Evolutionary conservation across 306 rosid genomes (phyloP).

Genomic region (Sophora flavescens): DNA sequence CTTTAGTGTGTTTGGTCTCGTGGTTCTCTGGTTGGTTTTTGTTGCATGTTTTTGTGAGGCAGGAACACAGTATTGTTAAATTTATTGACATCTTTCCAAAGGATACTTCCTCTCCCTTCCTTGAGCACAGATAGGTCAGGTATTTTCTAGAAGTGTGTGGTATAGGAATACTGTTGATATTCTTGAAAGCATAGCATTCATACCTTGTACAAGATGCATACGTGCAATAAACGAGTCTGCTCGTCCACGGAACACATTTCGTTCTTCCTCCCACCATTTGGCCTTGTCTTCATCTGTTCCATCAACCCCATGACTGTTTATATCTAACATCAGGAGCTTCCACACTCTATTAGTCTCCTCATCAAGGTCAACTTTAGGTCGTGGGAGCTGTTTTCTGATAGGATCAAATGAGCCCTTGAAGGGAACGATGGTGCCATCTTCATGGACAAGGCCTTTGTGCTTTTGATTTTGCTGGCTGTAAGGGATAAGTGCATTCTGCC

Average conservation of each 20-base stretch:
- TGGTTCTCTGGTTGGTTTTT: slow-evolving; percentile 7
- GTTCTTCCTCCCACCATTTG: slow-evolving; percentile 99
- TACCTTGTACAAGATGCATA: slow-evolving; percentile 99
- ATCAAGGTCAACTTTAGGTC: slow-evolving; percentile 95
- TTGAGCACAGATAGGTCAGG: not conserved
- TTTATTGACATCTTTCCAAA: slow-evolving; percentile 1
- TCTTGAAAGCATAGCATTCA: slow-evolving; percentile 36
- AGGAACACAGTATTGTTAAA: slow-evolving; percentile 22
- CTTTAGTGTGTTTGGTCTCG: slow-evolving; percentile 25
- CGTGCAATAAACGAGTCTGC: slow-evolving; percentile 96
- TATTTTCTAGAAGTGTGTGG: slow-evolving; percentile 28
- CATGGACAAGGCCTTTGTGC: slow-evolving; percentile 55
- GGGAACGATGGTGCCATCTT: slow-evolving; percentile 70
- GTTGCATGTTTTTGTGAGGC: not conserved
- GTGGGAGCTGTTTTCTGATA: slow-evolving; percentile 69
- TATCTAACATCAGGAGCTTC: slow-evolving; percentile 88
- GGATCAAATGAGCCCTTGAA: slow-evolving; percentile 62
- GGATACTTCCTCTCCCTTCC: not conserved
- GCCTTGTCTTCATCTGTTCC: slow-evolving; percentile 86
- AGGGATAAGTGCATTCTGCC: slow-evolving; percentile 65
- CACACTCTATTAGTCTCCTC: slow-evolving; percentile 94
- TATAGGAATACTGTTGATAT: slow-evolving; percentile 15
- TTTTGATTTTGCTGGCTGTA: slow-evolving; percentile 54
- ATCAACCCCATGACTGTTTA: slow-evolving; percentile 88
- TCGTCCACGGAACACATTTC: slow-evolving; percentile 86